Conservation (phyloP, 352 stramenopile genomes). For the Globisporangium cystogenes region DNA sequence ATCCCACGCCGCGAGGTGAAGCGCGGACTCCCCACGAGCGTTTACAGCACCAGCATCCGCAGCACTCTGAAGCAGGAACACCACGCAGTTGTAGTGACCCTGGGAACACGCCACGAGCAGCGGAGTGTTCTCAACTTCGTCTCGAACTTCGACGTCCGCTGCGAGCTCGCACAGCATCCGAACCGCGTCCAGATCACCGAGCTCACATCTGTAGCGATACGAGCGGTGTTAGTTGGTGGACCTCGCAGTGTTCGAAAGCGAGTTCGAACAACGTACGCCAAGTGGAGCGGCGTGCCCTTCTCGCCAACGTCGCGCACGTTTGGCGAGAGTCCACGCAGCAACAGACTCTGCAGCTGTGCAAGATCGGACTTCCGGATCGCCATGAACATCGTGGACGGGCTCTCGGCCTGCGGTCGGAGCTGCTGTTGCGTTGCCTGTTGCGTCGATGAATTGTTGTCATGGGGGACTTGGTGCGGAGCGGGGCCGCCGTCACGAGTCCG, state of each 20-base stretch:
- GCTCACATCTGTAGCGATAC: constrained; percentile 31
- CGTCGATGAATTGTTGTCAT: background rate
- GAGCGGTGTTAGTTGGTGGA: too few relatives aligned
- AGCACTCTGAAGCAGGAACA: constrained; percentile 71
- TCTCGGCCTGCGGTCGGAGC: constrained; percentile 1
- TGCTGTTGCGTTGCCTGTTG: background rate
- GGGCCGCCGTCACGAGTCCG: background rate
- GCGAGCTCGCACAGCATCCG: constrained; percentile 64
- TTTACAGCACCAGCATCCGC: constrained; percentile 44
- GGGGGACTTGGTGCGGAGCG: background rate
- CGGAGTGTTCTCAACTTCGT: constrained; percentile 61
- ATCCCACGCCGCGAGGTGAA: constrained; percentile 68
- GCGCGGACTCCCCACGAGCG: constrained; percentile 35
- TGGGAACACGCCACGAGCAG: constrained; percentile 58
- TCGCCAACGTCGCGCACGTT: constrained; percentile 57
- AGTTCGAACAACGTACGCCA: constrained; percentile 32
- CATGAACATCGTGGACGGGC: constrained; percentile 31
- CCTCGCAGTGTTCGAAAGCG: background rate
- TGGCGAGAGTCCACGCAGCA: constrained; percentile 41
- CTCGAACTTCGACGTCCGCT: constrained; percentile 57
- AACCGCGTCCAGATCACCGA: constrained; percentile 57
- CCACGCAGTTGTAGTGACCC: constrained; percentile 59
- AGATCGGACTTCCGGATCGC: constrained; percentile 42
- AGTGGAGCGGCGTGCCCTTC: constrained; percentile 62
- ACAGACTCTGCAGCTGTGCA: constrained; percentile 31